Percentiles rank a stretch among this genome's conserved stretches.
These are phyloP conservation scores for Dioscorea zingiberensis DNA, from an alignment of 106 monocot genomes.

Conservation along the genomic window DNA sequence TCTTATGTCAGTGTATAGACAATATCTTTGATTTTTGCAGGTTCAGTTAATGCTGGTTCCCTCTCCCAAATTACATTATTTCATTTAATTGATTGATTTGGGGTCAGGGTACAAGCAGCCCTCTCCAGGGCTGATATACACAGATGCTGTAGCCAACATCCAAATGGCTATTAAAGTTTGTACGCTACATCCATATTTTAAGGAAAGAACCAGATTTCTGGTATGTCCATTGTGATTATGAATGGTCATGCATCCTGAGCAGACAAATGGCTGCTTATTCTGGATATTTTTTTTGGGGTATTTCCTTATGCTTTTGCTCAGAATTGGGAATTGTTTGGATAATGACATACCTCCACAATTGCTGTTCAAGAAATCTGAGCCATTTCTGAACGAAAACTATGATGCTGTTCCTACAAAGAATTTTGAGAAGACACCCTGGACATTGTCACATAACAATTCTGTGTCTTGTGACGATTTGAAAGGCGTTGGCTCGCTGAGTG, in stretches of 20 bases:
- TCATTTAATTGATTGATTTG: too few relatives aligned
- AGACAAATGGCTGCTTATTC: conserved; percentile 10
- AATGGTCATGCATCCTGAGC: conserved; percentile 38
- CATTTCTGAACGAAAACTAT: conserved; percentile 10
- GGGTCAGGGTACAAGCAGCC: too few relatives aligned
- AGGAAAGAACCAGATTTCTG: conserved; percentile 7
- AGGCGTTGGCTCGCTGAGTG: conserved; percentile 66
- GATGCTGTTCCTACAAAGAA: conserved; percentile 1
- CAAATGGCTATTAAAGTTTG: conserved; percentile 4
- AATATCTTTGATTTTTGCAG: too few relatives aligned
- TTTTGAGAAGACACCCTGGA: conserved; percentile 14
- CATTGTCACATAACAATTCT: conserved; percentile 24
- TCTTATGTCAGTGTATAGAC: too few relatives aligned
- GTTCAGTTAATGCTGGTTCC: too few relatives aligned
- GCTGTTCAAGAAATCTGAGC: neutral
- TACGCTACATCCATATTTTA: neutral
- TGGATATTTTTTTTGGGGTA: conserved; percentile 9
- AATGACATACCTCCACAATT: conserved; percentile 2
- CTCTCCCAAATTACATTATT: too few relatives aligned
- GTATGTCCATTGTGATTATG: conserved; percentile 16
- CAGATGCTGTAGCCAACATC: neutral
- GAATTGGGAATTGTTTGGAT: conserved; percentile 1
- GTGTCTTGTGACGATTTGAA: conserved; percentile 72
- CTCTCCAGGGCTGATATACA: too few relatives aligned
- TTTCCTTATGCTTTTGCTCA: conserved; percentile 22